A percentile compares a stretch with the other conserved stretches of the same genome.
Conservation (phyloP, 202 grass and related monocot genomes). For the Panicum hallii region DNA sequence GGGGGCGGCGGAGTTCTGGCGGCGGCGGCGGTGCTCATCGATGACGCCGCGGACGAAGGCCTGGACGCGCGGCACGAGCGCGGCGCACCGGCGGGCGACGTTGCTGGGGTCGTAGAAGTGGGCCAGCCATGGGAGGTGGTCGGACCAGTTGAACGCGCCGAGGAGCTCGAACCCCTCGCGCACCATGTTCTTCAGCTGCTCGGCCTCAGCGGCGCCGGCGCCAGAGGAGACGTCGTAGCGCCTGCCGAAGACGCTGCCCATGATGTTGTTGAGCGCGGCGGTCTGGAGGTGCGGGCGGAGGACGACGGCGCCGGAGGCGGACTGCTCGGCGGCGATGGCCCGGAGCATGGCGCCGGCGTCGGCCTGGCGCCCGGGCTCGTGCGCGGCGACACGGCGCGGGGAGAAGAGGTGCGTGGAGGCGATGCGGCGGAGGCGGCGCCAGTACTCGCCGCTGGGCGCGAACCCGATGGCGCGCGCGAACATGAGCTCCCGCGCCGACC, state of each 20-base stretch:
- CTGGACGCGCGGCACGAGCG: conserved; percentile 59
- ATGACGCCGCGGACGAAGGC: conserved; percentile 60
- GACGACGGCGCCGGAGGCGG: conserved; percentile 28
- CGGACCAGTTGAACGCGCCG: conserved; percentile 84
- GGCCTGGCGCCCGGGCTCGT: conserved; percentile 58
- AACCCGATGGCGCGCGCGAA: conserved; percentile 81
- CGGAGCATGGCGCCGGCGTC: conserved; percentile 58
- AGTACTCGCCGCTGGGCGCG: conserved; percentile 70
- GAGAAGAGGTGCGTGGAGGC: conserved; percentile 76
- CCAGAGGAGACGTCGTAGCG: conserved; percentile 39
- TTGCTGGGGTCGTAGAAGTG: conserved; percentile 56
- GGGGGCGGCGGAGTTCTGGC: neutral
- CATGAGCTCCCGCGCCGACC: conserved; percentile 76
- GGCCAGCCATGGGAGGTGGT: conserved; percentile 74
- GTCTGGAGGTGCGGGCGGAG: conserved; percentile 65
- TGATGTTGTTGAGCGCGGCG: conserved; percentile 81
- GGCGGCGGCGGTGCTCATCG: conserved; percentile 50
- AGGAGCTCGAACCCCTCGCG: conserved; percentile 78
- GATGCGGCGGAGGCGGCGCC: conserved; percentile 75
- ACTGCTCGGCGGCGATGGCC: conserved; percentile 43
- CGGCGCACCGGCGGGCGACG: conserved; percentile 56
- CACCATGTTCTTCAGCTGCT: conserved; percentile 67
- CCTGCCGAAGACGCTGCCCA: conserved; percentile 77
- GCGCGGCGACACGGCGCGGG: conserved; percentile 66
- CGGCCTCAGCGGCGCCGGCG: conserved; percentile 35